These are phyloP conservation scores for Scutellaria baicalensis DNA, from an alignment of 257 asterid species.

Conservation along the genomic window DNA sequence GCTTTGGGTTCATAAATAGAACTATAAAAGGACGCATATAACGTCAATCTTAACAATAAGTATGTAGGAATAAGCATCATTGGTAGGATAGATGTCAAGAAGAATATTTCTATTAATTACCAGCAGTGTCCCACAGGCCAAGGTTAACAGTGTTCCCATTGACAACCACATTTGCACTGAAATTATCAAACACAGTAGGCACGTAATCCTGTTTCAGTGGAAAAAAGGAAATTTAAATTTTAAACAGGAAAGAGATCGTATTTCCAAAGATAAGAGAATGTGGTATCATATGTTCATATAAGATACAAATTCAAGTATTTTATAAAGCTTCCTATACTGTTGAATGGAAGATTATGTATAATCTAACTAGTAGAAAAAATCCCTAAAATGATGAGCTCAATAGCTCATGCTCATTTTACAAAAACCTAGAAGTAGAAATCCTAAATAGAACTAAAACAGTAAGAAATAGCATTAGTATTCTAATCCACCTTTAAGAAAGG, in stretches of 20 bases:
- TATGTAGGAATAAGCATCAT: not conserved
- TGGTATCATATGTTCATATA: constrained; percentile 2
- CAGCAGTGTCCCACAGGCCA: constrained; percentile 87
- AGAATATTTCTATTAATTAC: constrained; percentile 19
- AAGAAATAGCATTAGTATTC: no score
- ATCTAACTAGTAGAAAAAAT: not conserved
- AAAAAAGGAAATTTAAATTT: not conserved
- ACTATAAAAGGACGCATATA: not conserved
- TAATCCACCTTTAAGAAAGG: no score
- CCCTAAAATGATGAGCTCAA: not conserved
- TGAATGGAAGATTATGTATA: not conserved
- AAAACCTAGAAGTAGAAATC: no score
- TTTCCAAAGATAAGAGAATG: not conserved
- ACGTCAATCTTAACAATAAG: not conserved
- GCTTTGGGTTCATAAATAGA: constrained; percentile 3
- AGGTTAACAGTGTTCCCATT: constrained; percentile 69
- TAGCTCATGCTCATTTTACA: not conserved
- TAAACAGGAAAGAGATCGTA: not conserved
- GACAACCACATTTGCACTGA: constrained; percentile 75
- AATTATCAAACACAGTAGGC: constrained; percentile 78
- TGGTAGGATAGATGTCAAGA: not conserved
- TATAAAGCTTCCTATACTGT: not conserved
- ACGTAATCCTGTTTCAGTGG: constrained; percentile 60
- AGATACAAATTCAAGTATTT: not conserved
- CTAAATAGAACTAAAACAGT: no score